Percentiles rank a stretch among this genome's conserved stretches.
phyloP scores from a whole-genome alignment of 345 rosid genomes.

The Arabis alpina region DNA sequence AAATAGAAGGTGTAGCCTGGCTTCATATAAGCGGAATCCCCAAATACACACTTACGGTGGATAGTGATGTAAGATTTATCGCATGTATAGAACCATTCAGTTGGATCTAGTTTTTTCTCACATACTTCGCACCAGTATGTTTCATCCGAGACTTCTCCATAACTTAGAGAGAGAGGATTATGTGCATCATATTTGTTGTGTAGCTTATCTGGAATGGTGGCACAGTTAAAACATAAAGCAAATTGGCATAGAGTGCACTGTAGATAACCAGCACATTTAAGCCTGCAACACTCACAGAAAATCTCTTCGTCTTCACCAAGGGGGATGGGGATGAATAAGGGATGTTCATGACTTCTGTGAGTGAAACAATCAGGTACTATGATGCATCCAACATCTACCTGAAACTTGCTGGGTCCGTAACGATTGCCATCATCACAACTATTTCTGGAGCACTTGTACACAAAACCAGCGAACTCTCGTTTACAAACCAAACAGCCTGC shows the following conservation, averaged over 20 bases:
- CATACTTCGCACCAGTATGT: conserved; percentile 14
- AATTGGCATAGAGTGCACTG: not conserved
- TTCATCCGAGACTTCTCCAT: not conserved
- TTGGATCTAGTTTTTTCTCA: not conserved
- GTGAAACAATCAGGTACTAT: conserved; percentile 16
- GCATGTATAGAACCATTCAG: conserved; percentile 16
- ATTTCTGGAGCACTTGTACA: not conserved
- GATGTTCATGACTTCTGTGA: conserved; percentile 19
- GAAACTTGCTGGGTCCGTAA: not conserved
- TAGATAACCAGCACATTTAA: not conserved
- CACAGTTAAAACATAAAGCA: not conserved
- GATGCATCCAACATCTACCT: conserved; percentile 10
- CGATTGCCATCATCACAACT: not conserved
- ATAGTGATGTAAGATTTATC: not conserved
- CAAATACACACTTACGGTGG: not conserved
- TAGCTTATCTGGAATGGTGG: not conserved
- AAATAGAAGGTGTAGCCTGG: not conserved
- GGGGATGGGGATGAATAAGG: conserved; percentile 11
- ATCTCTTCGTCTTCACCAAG: not conserved
- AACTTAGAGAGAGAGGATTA: not conserved
- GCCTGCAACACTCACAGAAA: not conserved
- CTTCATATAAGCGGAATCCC: not conserved
- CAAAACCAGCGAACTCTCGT: not conserved
- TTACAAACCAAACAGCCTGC: not conserved
- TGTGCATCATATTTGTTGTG: not conserved